These are phyloP conservation scores for Dactylellina haptotyla DNA, from an alignment of 2,329 filamentous ascomycete genomes.

Conservation along the genomic window DNA sequence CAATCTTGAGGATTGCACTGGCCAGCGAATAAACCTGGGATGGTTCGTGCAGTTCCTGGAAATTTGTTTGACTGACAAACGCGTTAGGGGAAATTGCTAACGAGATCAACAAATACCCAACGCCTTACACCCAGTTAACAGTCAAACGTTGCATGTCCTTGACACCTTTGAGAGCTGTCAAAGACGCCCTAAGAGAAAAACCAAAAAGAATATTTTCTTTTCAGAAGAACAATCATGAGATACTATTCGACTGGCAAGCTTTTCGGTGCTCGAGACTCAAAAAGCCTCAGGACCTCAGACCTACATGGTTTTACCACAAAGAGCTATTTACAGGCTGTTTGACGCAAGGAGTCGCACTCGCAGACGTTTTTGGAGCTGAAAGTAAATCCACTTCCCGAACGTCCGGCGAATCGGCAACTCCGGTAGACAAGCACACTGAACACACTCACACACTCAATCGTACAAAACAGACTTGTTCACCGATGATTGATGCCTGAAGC, in stretches of 20 bases:
- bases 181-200: constrained; percentile 13
- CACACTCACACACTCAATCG: constrained; percentile 2
- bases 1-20: background rate
- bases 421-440: constrained; percentile 4
- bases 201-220: constrained; percentile 10
- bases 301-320: background rate
- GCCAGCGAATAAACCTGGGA: background rate
- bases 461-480: background rate
- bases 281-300: background rate
- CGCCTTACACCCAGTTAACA: no score
- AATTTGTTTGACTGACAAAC: background rate
- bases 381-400: constrained; percentile 18
- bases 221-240: no score
- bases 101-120: constrained; percentile 14
- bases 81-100: constrained; percentile 24
- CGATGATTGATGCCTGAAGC: constrained; percentile 12
- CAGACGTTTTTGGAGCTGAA: background rate
- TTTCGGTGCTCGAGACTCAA: background rate
- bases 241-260: constrained; percentile 1
- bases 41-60: background rate
- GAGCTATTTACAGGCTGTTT: constrained; percentile 9
- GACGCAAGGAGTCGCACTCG: constrained; percentile 33
- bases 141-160: background rate
- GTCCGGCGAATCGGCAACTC: constrained; percentile 42
- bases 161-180: constrained; percentile 11